Evolutionary conservation across 2,329 filamentous ascomycete genomes (phyloP), one percentile per base, ranked within the genome.

Genomic region (Teratosphaeria zuluensis): DNA sequence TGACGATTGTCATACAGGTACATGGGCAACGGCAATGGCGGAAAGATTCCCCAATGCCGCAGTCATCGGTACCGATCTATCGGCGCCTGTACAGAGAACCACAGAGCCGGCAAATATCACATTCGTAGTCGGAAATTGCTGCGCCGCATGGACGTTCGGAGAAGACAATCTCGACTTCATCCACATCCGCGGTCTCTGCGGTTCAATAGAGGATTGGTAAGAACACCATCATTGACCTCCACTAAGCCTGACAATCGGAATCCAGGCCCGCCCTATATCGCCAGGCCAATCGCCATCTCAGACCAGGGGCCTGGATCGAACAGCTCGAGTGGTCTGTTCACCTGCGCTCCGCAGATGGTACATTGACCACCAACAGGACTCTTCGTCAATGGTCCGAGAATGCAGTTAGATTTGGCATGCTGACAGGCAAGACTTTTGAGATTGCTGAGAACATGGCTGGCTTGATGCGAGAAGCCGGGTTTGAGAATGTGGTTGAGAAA

Each of bases 121-220:
- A 31, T 78, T 78, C 65, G 74, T 77, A 63, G 72, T 78, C 62
- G 76, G 78, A 64, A 76, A 78, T 65, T 70, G 66, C 62, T 61
- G 58, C 48, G 65, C 64, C 53, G 67, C 74, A 53, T 78, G 76
- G 75, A 71, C 71, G 7, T 77, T 75, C 62, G 70, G 71, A 1
- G 56, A 65, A 8, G 59, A 68, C 52, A 64, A 68, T 63, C 76
- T 77, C 58, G 75, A 77, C 58, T 72, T 76, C 56, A 67, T 77
- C 21, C 75, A 77, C 59, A 70, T 76, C 16, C 70, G 75, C 33
- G 68, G 68, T 53, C 67, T 79, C 51, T 72, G 73, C 11, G 75
- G 73, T 12, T 73, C 71, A 59, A 73, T 78, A 31, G 56, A 63
- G 19, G 72, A 74, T 60, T 79, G 76, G 74, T 68, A 69, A 11